phyloP scores from a whole-genome alignment of 176 grass and related monocot genomes.

The Dendrocalamus sinicus region DNA sequence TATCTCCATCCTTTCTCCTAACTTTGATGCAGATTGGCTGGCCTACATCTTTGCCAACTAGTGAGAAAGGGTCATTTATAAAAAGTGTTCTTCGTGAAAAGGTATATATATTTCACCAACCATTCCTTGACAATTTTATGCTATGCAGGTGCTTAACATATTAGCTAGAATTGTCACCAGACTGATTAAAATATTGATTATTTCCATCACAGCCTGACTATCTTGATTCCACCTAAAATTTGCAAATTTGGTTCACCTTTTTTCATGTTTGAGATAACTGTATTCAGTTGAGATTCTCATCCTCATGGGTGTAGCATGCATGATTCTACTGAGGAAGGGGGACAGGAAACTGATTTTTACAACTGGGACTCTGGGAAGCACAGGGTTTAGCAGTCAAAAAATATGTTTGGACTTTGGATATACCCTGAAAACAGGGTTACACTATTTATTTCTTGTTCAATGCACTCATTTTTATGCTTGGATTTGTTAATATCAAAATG shows the following conservation, averaged over 20 bases:
- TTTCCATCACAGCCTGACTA: background rate
- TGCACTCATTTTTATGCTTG: background rate
- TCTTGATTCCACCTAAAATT: background rate
- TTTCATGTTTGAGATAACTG: background rate
- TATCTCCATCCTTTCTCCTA: constrained; percentile 20
- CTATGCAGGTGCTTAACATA: constrained; percentile 5
- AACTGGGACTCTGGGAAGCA: background rate
- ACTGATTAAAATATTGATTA: background rate
- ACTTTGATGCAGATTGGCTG: constrained; percentile 81
- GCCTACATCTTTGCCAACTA: constrained; percentile 94
- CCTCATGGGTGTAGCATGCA: background rate
- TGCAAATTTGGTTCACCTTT: background rate
- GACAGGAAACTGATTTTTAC: background rate
- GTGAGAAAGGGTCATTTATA: constrained; percentile 87
- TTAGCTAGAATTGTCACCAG: constrained; percentile 1
- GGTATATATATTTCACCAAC: constrained; percentile 49
- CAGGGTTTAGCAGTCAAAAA: background rate
- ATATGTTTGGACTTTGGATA: background rate
- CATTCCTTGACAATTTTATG: constrained; percentile 20
- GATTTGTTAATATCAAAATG: background rate
- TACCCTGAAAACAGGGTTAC: constrained; percentile 14
- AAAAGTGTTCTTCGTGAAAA: constrained; percentile 86
- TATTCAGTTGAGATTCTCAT: background rate
- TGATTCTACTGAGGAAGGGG: constrained; percentile 9
- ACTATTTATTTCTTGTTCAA: constrained; percentile 9